Percentiles rank a stretch among this genome's conserved stretches.
Conservation (phyloP, 768 basidiomycete genomes). For the Suillus ampliporus region DNA sequence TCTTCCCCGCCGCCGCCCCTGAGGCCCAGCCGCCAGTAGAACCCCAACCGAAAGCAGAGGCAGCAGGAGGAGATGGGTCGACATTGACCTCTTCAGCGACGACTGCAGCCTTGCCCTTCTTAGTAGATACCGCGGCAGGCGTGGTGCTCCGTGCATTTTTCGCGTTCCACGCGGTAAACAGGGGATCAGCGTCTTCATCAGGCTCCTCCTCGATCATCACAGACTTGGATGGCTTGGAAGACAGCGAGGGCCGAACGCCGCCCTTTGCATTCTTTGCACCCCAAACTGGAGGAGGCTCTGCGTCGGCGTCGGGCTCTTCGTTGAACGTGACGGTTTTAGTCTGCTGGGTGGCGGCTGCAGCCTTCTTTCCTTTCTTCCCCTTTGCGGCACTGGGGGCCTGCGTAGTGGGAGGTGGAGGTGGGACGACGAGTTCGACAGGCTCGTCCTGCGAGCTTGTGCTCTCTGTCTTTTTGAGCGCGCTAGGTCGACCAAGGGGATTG, state of each 20-base stretch:
- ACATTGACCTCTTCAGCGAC: conserved; percentile 18
- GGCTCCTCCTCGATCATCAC: conserved; percentile 34
- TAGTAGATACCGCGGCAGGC: neutral
- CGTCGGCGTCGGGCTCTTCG: conserved; percentile 24
- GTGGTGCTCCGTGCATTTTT: neutral
- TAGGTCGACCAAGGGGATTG: conserved; percentile 7
- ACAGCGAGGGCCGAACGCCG: conserved; percentile 14
- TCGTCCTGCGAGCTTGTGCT: conserved; percentile 9
- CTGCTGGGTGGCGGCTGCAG: conserved; percentile 18
- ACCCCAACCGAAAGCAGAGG: conserved; percentile 17
- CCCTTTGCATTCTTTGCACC: conserved; percentile 20
- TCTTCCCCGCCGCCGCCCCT: conserved; percentile 20
- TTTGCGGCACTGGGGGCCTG: conserved; percentile 17
- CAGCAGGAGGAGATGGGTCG: conserved; percentile 14
- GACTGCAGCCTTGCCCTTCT: conserved; percentile 19
- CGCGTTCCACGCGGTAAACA: neutral
- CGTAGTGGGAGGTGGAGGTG: neutral
- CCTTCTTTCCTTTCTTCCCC: conserved; percentile 35
- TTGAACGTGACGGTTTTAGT: conserved; percentile 21
- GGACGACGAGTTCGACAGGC: neutral
- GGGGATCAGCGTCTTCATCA: conserved; percentile 31
- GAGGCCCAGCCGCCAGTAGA: conserved; percentile 19
- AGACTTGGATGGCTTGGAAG: conserved; percentile 29
- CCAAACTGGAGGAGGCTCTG: conserved; percentile 32
- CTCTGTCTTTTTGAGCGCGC: conserved; percentile 9